Base-by-base conservation (phyloP, 768 basidiomycete genomes). In the Podaxis rugospora region DNA sequence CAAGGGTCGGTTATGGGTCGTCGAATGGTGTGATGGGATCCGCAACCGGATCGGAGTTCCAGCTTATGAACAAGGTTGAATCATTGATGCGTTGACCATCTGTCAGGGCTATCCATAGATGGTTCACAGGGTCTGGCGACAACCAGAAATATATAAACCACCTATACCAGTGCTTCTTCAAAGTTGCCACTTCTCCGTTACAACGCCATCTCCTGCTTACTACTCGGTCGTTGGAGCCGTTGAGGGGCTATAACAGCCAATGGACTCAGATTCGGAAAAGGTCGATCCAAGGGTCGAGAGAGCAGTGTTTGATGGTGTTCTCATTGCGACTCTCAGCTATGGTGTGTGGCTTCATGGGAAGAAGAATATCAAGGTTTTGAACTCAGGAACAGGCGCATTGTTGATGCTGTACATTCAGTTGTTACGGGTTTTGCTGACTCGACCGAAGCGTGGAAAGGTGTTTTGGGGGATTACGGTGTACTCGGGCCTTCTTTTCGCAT, bases 321-420 rank as follows among this genome's bases (percentile, higher is more conserved):
- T 74, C 36, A 56, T 78, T 44, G 65, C 70, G 58, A 66, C 68
- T 13, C 66, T 78, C 60, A 67, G 72, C 9, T 78, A 75, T 66
- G 76, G 75, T 76, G 53, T 25, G 70, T 64, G 13, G 7, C 14
- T 18, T 40, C 21, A 1, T 42, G 58, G 50, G 14, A 49, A 9
- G 28, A 55, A 54, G 47, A 39, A 56, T 28, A 27, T 50, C 11
- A 28, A 32, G 32, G 32, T 21, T 14, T 55, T 23, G 1, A 25
- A 42, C 25, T 7, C 32, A 35, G 7, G 28, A 27, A 28, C n/a
- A 78, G 77, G 77, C 40, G 76, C 75, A 16, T 53, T 77, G 51
- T 51, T 75, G 10, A 78, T 77, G 77, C 66, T 78, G 25, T 74
- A 72, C 50, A 66, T 77, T 18, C 77, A 77, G 63, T 66, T 78